These are phyloP conservation scores for Ligustrum vulgare DNA, from an alignment of 257 asterid genomes.

Conservation along the genomic window DNA sequence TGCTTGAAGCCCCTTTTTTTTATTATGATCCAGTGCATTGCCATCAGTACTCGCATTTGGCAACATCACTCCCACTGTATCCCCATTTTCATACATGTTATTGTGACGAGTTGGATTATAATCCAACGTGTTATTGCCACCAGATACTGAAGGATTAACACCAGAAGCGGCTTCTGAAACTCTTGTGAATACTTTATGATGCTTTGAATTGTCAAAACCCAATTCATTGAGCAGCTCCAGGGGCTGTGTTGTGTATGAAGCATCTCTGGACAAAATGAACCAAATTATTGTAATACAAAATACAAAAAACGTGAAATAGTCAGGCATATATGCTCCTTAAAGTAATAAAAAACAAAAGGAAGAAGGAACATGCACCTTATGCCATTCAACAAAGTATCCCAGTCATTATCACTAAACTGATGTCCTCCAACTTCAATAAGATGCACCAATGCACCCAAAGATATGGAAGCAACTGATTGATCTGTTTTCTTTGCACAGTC, in stretches of 20 bases:
- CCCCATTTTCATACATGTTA: constrained; percentile 54
- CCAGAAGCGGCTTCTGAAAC: constrained; percentile 47
- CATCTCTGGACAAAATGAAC: constrained; percentile 70
- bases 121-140: constrained; percentile 37
- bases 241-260: constrained; percentile 94
- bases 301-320: background rate
- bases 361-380: constrained; percentile 58
- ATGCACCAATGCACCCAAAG: constrained; percentile 96
- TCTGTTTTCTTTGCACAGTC: constrained; percentile 97
- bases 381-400: constrained; percentile 96
- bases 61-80: constrained; percentile 28
- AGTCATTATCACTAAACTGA: constrained; percentile 85
- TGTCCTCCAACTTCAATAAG: constrained; percentile 99
- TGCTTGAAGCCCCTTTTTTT: constrained; percentile 41
- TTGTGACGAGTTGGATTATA: constrained; percentile 21
- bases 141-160: constrained; percentile 28
- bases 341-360: constrained; percentile 14
- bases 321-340: background rate
- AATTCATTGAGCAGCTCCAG: constrained; percentile 92
- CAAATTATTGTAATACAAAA: constrained; percentile 21
- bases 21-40: constrained; percentile 43
- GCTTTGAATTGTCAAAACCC: constrained; percentile 71
- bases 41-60: constrained; percentile 38
- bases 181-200: constrained; percentile 41
- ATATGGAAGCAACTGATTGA: constrained; percentile 91